Percentiles rank a stretch among this genome's conserved stretches.
phyloP scores from a whole-genome alignment of 164 flowering plant genomes.

The Cinnamomum micranthum region DNA sequence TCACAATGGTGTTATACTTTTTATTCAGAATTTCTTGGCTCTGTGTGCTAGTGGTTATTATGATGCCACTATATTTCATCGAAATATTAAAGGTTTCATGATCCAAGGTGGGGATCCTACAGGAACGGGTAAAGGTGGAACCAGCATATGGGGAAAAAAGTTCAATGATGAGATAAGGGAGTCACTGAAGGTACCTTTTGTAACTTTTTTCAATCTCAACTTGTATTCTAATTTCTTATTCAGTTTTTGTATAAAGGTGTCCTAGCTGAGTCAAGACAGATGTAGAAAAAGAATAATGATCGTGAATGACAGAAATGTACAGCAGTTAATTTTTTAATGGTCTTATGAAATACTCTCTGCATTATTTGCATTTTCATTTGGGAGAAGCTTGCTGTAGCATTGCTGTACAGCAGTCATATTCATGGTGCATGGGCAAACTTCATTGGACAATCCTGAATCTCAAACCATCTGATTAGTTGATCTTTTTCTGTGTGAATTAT shows the following conservation, averaged over 20 bases:
- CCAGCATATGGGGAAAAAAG: conserved; percentile 94
- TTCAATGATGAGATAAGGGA: conserved; percentile 95
- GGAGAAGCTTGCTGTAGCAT: no score
- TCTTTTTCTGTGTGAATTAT: no score
- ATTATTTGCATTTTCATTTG: neutral
- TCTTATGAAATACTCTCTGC: neutral
- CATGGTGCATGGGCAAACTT: no score
- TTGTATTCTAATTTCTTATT: neutral
- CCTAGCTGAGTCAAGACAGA: neutral
- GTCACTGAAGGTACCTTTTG: conserved; percentile 74
- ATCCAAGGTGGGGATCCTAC: conserved; percentile 99
- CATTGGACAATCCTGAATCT: no score
- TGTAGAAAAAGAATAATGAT: no score
- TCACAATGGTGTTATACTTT: neutral
- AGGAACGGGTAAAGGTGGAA: conserved; percentile 97
- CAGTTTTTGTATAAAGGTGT: neutral
- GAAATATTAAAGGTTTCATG: conserved; percentile 92
- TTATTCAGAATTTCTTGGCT: conserved; percentile 88
- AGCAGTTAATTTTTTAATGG: no score
- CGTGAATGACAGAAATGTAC: no score
- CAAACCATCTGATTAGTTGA: no score
- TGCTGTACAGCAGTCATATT: no score
- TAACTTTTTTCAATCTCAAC: neutral
- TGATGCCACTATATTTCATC: conserved; percentile 88
- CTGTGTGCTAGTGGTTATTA: conserved; percentile 92